These are phyloP conservation scores for Starmera dryadoides DNA, from an alignment of 805 yeast species.

Conservation along the genomic window DNA sequence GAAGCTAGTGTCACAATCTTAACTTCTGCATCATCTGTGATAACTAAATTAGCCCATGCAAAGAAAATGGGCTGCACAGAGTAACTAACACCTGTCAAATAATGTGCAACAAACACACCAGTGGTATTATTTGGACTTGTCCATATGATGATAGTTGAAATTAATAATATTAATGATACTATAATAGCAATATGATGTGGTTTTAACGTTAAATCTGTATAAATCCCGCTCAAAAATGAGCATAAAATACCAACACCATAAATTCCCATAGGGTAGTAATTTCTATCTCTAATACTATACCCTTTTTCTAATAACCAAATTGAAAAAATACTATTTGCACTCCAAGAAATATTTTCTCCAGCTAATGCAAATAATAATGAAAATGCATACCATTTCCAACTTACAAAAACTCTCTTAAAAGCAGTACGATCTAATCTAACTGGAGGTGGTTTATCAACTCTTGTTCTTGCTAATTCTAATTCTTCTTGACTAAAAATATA, in stretches of 20 bases:
- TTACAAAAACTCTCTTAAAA: conserved; percentile 19
- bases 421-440: not conserved
- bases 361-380: conserved; percentile 41
- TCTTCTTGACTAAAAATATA: not conserved
- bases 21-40: conserved; percentile 53
- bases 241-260: not conserved
- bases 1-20: conserved; percentile 59
- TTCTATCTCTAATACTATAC: conserved; percentile 33
- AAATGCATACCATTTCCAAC: conserved; percentile 47
- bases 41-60: conserved; percentile 57
- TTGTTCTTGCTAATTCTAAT: not conserved
- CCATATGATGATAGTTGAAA: conserved; percentile 40
- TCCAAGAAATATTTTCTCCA: conserved; percentile 35
- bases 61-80: conserved; percentile 57
- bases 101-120: conserved; percentile 46
- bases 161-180: conserved; percentile 33
- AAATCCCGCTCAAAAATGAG: not conserved
- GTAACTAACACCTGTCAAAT: conserved; percentile 44
- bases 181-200: conserved; percentile 44
- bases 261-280: conserved; percentile 41
- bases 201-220: conserved; percentile 6
- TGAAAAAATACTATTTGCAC: conserved; percentile 35
- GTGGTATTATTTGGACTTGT: conserved; percentile 30
- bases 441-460: not conserved
- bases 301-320: conserved; percentile 31